Evolutionary conservation across 371 early-diverging fungal species (phyloP), one percentile per base, ranked within the genome.

Genomic region (Chytridium lagenaria): DNA sequence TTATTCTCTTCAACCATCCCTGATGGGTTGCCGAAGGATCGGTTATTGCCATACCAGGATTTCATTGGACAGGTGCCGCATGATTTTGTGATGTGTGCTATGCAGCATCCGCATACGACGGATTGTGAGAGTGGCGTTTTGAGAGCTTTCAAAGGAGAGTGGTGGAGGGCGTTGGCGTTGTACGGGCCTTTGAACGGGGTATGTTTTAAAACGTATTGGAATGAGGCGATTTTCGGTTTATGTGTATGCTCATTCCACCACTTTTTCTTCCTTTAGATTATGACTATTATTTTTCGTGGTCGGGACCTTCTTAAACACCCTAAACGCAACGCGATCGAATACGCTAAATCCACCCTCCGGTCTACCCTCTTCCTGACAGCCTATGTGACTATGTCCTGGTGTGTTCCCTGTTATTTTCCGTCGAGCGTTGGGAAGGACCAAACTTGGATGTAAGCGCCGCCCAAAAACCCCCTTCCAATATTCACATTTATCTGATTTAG

Each of bases 181-280:
- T 93, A 92, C 72, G 85, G 88, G 16, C 91, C 93, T 0, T 78
- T 93, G 49, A 93, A 93, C 73, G 76, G 87, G 44, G 91, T 90
- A 40, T 51, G 69, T 65, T 55, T 78, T 2, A 19, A 69, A 31
- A 39, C 57, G 33, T 26, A 16, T 19, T 26, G 28, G 51, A n/a
- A 39, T 28, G 39, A 49, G 28, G 10, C 59, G 3, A 30, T 1
- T 51, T n/a, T 22, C 39, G 49, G 19, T 63, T n/a, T 66, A 40
- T 49, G 44, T 23, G 1, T 67, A 12, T 49, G 65, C 39, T 59
- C 23, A 3, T 52, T 12, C 7, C 23, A 52, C 26, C 23, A 26
- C 28, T 57, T 12, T 44, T 44, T 7, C 44, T 12, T 44, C 44
- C 44, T 34, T 31, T 34, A 81, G 73, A 81, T 89, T 67, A 90